These are phyloP conservation scores for Porodaedalea pini DNA, from an alignment of 1,284 basidiomycete species.

Conservation along the genomic window DNA sequence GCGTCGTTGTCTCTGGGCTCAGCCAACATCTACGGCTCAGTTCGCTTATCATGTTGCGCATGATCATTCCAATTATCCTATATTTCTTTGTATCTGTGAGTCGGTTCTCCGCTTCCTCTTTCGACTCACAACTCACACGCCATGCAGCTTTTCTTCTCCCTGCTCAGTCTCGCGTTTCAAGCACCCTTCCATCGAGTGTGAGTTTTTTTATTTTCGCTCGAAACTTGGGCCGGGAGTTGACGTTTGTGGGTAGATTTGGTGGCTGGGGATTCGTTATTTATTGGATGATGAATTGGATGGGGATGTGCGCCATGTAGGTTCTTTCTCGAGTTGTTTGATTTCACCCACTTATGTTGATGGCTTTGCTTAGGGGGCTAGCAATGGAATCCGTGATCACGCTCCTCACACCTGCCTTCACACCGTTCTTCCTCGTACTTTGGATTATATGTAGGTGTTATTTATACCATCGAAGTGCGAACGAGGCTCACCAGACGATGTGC, in stretches of 20 bases:
- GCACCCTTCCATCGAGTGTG: slow-evolving; percentile 51
- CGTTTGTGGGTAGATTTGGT: slow-evolving; percentile 40
- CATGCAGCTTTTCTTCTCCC: slow-evolving; percentile 48
- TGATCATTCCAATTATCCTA: slow-evolving; percentile 48
- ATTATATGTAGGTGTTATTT: slow-evolving; percentile 51
- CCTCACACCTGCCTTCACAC: slow-evolving; percentile 48
- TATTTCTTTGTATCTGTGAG: slow-evolving; percentile 63
- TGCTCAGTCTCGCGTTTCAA: slow-evolving; percentile 65
- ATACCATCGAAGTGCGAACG: neutral
- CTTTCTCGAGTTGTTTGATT: neutral
- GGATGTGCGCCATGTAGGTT: slow-evolving; percentile 54
- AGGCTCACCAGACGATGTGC: neutral
- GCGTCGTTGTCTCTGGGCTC: slow-evolving; percentile 41
- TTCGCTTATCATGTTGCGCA: slow-evolving; percentile 55
- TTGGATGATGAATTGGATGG: slow-evolving; percentile 70
- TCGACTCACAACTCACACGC: neutral
- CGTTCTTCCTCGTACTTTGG: slow-evolving; percentile 62
- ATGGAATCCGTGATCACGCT: slow-evolving; percentile 61
- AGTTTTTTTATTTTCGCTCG: slow-evolving; percentile 19
- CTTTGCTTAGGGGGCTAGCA: slow-evolving; percentile 47
- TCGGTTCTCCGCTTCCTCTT: no score
- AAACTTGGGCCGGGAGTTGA: neutral
- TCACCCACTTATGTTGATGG: neutral
- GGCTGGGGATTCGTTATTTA: slow-evolving; percentile 66
- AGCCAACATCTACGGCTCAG: slow-evolving; percentile 45